Conservation (phyloP, 1,284 basidiomycete genomes). For the Fomitopsis schrenkii region DNA sequence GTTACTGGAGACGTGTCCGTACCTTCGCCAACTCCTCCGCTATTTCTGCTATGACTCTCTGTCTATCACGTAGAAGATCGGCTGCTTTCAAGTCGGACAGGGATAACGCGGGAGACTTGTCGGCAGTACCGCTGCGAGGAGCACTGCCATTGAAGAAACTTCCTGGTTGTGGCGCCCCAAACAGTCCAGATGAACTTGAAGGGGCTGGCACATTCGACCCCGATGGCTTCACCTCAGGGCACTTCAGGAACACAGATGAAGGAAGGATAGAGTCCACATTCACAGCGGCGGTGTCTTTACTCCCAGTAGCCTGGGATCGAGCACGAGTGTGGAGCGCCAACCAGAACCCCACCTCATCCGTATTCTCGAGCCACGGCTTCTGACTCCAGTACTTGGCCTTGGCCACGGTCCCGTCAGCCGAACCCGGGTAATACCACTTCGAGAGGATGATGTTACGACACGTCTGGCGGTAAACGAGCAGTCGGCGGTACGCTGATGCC, state of each 20-base stretch:
- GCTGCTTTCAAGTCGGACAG: too few species aligned
- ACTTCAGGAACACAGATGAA: neutral
- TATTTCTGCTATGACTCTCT: neutral
- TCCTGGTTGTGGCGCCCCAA: too few species aligned
- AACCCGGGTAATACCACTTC: neutral
- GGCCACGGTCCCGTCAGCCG: neutral
- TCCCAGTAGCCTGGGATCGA: neutral
- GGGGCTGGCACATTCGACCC: neutral
- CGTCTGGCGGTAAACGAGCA: slow-evolving; percentile 7
- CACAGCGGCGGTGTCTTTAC: neutral
- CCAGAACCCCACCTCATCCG: neutral
- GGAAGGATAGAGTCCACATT: neutral
- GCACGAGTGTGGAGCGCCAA: neutral
- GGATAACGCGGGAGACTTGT: neutral
- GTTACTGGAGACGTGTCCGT: neutral
- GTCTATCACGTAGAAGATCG: neutral
- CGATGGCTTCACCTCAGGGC: neutral
- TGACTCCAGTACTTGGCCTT: neutral
- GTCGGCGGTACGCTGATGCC: slow-evolving; percentile 9
- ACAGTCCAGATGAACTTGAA: neutral
- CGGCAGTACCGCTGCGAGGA: neutral
- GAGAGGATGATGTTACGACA: neutral
- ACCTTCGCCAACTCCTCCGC: neutral
- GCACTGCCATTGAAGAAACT: neutral
- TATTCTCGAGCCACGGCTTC: neutral